Conservation (phyloP, 805 yeast genomes). For the Cyberlindnera saturnus region DNA sequence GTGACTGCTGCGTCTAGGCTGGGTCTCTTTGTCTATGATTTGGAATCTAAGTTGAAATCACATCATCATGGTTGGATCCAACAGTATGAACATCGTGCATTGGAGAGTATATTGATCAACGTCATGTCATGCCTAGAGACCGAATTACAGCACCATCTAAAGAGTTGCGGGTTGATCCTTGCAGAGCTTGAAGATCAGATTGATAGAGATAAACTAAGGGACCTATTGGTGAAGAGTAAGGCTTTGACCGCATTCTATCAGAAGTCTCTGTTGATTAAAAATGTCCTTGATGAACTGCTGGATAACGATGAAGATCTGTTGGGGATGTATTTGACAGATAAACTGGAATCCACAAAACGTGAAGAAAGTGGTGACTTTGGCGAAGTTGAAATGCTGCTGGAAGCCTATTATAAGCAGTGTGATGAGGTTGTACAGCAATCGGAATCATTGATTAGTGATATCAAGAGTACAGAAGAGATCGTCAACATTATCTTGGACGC, state of each 20-base stretch:
- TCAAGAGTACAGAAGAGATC: constrained; percentile 87
- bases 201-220: constrained; percentile 68
- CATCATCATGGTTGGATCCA: constrained; percentile 33
- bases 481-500: constrained; percentile 89
- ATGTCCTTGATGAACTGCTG: constrained; percentile 75
- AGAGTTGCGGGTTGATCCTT: constrained; percentile 56
- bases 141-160: constrained; percentile 56
- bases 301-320: constrained; percentile 84
- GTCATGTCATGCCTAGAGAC: constrained; percentile 76
- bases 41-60: constrained; percentile 62
- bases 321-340: constrained; percentile 66
- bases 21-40: constrained; percentile 78
- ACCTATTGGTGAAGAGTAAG: constrained; percentile 67
- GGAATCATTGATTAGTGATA: constrained; percentile 74
- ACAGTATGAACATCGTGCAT: constrained; percentile 72
- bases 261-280: constrained; percentile 65
- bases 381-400: constrained; percentile 82
- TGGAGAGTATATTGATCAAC: constrained; percentile 77
- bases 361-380: constrained; percentile 38
- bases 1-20: constrained; percentile 57
- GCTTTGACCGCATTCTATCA: constrained; percentile 68
- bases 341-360: constrained; percentile 7
- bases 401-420: constrained; percentile 84
- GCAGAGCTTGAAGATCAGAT: constrained; percentile 73
- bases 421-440: constrained; percentile 93